Percentiles rank a stretch among this genome's conserved stretches.
phyloP scores from a whole-genome alignment of 352 stramenopile species.

The Phytophthora sp. region DNA sequence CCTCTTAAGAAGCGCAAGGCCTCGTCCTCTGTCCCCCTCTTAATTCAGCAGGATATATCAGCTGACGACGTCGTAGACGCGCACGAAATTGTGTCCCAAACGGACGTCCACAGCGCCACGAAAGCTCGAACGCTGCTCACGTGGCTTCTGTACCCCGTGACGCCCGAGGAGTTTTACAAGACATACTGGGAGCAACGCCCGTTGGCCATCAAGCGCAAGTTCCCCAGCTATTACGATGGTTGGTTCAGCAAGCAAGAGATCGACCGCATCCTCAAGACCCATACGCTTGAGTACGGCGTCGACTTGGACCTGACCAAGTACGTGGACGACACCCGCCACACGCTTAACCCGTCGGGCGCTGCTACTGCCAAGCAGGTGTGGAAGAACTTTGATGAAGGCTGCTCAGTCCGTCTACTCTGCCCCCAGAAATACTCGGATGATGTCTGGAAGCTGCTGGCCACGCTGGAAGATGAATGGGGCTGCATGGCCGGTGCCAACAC shows the following conservation, averaged over 20 bases:
- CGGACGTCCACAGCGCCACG: conserved; percentile 69
- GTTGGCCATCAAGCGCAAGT: conserved; percentile 83
- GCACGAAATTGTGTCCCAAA: conserved; percentile 60
- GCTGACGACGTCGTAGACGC: conserved; percentile 63
- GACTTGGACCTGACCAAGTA: conserved; percentile 92
- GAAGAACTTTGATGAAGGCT: conserved; percentile 86
- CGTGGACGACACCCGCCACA: conserved; percentile 77
- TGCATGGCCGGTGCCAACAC: conserved; percentile 95
- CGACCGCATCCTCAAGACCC: conserved; percentile 74
- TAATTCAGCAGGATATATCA: conserved; percentile 44
- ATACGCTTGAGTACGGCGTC: conserved; percentile 76
- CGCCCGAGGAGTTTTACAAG: conserved; percentile 89
- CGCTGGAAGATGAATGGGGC: conserved; percentile 94
- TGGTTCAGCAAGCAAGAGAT: conserved; percentile 82
- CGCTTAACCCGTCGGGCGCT: conserved; percentile 61
- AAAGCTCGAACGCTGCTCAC: conserved; percentile 79
- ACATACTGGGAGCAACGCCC: conserved; percentile 95
- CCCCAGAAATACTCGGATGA: conserved; percentile 92
- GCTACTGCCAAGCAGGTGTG: conserved; percentile 75
- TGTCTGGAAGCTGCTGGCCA: conserved; percentile 91
- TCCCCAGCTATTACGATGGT: conserved; percentile 74
- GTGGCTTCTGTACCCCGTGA: conserved; percentile 89
- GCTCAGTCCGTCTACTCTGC: conserved; percentile 92
- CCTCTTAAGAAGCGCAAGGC: conserved; percentile 66
- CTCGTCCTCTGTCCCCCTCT: conserved; percentile 47